Evolutionary conservation across 352 stramenopile genomes (phyloP), one percentile per base, ranked within the genome.

Genomic region (Phytopythium kandeliae): DNA sequence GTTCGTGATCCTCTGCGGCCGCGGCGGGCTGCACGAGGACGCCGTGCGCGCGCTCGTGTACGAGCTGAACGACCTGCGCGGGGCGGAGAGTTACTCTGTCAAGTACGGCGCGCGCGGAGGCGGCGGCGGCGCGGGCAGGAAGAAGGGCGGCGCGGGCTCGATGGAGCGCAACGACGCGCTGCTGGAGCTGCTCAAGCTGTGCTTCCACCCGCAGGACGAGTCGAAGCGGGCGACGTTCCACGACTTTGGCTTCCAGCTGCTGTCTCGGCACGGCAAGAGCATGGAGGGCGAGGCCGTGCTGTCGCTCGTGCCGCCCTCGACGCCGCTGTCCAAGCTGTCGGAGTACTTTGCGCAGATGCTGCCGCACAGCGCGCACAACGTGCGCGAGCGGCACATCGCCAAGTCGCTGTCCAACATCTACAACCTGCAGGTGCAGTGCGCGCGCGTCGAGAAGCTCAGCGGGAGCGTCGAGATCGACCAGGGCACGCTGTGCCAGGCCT

Each of bases 321-420:
- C 84, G n/a, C 79, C 84, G 10, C 55, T 95, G 35, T 72, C 74
- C 49, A 92, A 95, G 54, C 70, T 95, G 33, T 79, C 78, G 5
- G 84, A 95, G 48, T 95, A 87, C 50, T 91, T 95, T 47, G 86
- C 75, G 19, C 79, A 92, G 55, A 69, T 74, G 12, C 65, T 95
- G 49, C 84, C 84, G 12, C 65, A 90, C 50, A 91, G 78, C 47
- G 79, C 81, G 3, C 84, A 95, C 61, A 86, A 92, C 21, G 83
- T 89, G 24, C 81, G 84, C 17, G 84, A 95, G 50, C 80, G 75
- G 51, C 84, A 71, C 51, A 86, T 95, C 28, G 71, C 74, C 11
- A 84, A 89, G 63, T 89, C 77, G 47, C 52, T 95, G 52, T 92
- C 79, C 41, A 95, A 95, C 65, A 79, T 95, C 28, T 95, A 92